phyloP scores from a whole-genome alignment of 352 stramenopile genomes.

The Thraustochytrium striatum region DNA sequence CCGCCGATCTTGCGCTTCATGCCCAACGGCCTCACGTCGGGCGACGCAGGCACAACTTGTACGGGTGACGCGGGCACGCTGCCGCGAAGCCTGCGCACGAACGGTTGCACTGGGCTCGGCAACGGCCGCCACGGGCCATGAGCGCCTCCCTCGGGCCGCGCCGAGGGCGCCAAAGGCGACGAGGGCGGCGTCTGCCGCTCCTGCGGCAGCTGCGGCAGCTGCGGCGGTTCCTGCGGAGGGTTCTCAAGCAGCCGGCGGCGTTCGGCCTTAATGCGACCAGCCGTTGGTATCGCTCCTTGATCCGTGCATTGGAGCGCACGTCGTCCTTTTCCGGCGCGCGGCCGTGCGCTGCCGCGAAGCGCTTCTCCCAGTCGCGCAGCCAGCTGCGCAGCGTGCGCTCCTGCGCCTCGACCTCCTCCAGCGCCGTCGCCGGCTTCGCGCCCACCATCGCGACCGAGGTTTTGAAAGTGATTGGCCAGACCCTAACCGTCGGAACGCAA shows the following conservation, averaged over 20 bases:
- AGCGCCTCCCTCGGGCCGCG: neutral
- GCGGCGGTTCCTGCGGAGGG: neutral
- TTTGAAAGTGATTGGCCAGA: no score
- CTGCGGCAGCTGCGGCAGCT: neutral
- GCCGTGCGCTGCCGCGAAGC: neutral
- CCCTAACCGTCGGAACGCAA: no score
- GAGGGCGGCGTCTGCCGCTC: neutral
- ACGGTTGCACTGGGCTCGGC: neutral
- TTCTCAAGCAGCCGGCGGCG: neutral
- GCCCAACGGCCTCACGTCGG: neutral
- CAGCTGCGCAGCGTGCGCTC: neutral
- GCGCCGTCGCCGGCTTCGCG: no score
- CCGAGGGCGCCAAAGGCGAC: neutral
- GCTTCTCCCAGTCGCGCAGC: neutral
- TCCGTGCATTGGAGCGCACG: neutral
- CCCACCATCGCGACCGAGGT: no score
- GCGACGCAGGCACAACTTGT: no score
- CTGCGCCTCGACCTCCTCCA: neutral
- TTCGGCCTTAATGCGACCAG: neutral
- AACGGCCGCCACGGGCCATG: neutral
- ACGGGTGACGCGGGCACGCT: no score
- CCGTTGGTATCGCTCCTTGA: neutral
- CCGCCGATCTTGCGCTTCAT: neutral
- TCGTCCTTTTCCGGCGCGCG: neutral
- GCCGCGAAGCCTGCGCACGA: no score